phyloP scores from a whole-genome alignment of 2,329 filamentous ascomycete species.

The Aspergillus chevalieri region DNA sequence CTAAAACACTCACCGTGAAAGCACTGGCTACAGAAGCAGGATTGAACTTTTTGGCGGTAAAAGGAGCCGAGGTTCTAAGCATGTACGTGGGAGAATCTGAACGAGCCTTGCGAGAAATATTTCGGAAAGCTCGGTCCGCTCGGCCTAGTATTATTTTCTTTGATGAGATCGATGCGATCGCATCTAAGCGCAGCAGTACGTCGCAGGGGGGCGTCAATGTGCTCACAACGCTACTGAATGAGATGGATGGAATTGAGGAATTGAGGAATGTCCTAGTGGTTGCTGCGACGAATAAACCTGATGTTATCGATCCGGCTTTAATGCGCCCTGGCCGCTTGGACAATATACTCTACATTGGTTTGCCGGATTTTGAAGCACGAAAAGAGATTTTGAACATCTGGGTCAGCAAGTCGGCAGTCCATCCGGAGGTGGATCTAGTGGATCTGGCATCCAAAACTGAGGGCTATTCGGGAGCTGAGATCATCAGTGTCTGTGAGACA shows the following conservation, averaged over 20 bases:
- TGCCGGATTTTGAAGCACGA: slow-evolving; percentile 66
- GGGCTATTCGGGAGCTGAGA: slow-evolving; percentile 80
- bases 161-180: slow-evolving; percentile 90
- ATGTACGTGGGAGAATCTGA: slow-evolving; percentile 98
- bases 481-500: slow-evolving; percentile 55
- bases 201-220: slow-evolving; percentile 64
- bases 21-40: slow-evolving; percentile 85
- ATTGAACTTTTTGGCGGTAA: slow-evolving; percentile 90
- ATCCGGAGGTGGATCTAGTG: slow-evolving; percentile 59
- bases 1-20: slow-evolving; percentile 87
- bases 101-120: slow-evolving; percentile 75
- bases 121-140: slow-evolving; percentile 76
- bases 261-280: slow-evolving; percentile 78
- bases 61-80: slow-evolving; percentile 86
- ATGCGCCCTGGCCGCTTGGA: slow-evolving; percentile 83
- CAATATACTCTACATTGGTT: slow-evolving; percentile 75
- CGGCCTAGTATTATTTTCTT: slow-evolving; percentile 93
- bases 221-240: slow-evolving; percentile 80
- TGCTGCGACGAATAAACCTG: slow-evolving; percentile 85
- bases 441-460: slow-evolving; percentile 60
- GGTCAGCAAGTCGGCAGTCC: slow-evolving; percentile 55
- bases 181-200: slow-evolving; percentile 47
- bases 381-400: slow-evolving; percentile 69
- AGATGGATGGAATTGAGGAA: slow-evolving; percentile 91
- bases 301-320: slow-evolving; percentile 77